These are phyloP conservation scores for Vitis riparia DNA, from an alignment of 164 flowering plant species.

Conservation along the genomic window DNA sequence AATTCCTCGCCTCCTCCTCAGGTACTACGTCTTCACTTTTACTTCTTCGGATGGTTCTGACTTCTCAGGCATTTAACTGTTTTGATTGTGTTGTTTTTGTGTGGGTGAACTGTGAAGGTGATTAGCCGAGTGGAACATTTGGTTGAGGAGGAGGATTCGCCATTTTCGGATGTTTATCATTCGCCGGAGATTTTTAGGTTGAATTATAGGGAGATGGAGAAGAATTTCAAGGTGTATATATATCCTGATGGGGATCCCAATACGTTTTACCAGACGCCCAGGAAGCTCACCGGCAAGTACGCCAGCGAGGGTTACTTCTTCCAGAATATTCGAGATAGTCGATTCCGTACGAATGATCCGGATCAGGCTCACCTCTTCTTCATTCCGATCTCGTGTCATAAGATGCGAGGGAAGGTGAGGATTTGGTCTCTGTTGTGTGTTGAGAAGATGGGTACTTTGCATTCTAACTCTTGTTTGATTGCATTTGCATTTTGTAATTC, in stretches of 20 bases:
- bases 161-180: conserved; percentile 55
- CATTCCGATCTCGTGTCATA: conserved; percentile 94
- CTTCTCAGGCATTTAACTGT: neutral
- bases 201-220: conserved; percentile 79
- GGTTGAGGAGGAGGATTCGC: conserved; percentile 14
- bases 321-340: conserved; percentile 87
- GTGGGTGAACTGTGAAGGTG: neutral
- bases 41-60: neutral
- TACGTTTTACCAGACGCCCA: conserved; percentile 90
- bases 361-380: conserved; percentile 84
- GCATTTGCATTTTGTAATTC: neutral
- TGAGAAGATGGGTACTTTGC: neutral
- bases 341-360: conserved; percentile 78
- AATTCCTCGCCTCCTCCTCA: conserved; percentile 15
- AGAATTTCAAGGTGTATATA: conserved; percentile 79
- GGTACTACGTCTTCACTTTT: conserved; percentile 8
- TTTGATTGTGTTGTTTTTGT: neutral
- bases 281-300: conserved; percentile 95
- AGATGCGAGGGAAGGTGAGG: conserved; percentile 92
- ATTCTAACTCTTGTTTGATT: neutral
- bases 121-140: neutral
- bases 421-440: neutral
- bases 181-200: conserved; percentile 57
- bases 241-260: conserved; percentile 93
- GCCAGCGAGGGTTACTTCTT: conserved; percentile 97